These are phyloP conservation scores for Hypsizygus marmoreus DNA, from an alignment of 768 basidiomycete genomes.

Conservation along the genomic window DNA sequence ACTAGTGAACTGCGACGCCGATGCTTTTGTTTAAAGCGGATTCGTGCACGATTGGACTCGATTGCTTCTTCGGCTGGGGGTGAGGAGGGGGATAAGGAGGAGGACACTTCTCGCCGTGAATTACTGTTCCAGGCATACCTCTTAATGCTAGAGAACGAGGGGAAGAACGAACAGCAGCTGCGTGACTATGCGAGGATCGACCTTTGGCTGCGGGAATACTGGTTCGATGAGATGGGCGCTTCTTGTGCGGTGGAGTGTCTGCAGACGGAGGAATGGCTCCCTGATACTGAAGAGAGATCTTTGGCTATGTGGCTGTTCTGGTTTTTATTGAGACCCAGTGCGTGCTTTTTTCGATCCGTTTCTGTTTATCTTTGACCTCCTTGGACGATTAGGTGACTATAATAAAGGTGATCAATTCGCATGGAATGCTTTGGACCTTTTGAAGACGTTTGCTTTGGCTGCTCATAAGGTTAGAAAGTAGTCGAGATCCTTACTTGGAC, in stretches of 20 bases:
- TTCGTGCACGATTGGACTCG: conserved; percentile 49
- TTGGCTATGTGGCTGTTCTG: conserved; percentile 82
- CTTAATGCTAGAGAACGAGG: conserved; percentile 83
- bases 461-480: conserved; percentile 62
- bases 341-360: conserved; percentile 22
- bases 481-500: conserved; percentile 7
- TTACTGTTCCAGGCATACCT: conserved; percentile 69
- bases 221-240: conserved; percentile 62
- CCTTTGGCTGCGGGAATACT: conserved; percentile 65
- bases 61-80: conserved; percentile 25
- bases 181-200: conserved; percentile 66
- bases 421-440: conserved; percentile 47
- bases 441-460: conserved; percentile 66
- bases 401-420: conserved; percentile 37
- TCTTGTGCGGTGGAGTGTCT: conserved; percentile 49
- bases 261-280: conserved; percentile 55
- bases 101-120: conserved; percentile 36
- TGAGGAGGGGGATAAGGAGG: conserved; percentile 17
- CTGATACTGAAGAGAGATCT: conserved; percentile 49
- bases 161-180: conserved; percentile 71
- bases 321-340: conserved; percentile 67
- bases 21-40: conserved; percentile 55
- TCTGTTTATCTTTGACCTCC: neutral
- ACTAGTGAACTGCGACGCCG: conserved; percentile 68
- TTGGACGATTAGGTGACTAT: conserved; percentile 46